A percentile compares a stretch with the other conserved stretches of the same genome.
These are phyloP conservation scores for Tulasnella sp. DNA, from an alignment of 768 basidiomycete species.

Conservation along the genomic window DNA sequence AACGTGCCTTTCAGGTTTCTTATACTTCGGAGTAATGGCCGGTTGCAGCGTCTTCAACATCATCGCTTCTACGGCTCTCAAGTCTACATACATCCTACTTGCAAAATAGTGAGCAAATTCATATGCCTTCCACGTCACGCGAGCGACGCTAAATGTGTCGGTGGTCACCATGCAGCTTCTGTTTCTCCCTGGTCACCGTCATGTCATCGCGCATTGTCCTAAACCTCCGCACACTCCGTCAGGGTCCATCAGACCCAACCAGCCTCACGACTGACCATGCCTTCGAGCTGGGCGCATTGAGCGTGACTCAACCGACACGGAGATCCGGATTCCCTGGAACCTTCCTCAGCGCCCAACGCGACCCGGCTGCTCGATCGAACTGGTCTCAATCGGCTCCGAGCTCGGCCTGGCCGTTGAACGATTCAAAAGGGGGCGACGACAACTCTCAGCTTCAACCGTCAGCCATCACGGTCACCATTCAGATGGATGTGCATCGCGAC, in stretches of 20 bases:
- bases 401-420: background rate
- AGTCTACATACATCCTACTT: background rate
- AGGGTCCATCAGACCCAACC: background rate
- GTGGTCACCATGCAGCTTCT: background rate
- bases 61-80: background rate
- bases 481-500: conserved; percentile 1
- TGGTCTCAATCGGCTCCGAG: background rate
- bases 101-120: conserved; percentile 2
- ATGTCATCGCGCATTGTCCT: conserved; percentile 11
- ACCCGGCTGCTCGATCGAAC: background rate
- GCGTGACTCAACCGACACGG: background rate
- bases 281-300: background rate
- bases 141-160: background rate
- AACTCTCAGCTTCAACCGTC: background rate
- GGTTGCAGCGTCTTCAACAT: conserved; percentile 5
- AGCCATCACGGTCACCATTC: background rate
- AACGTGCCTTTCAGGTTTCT: background rate
- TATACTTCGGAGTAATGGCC: conserved; percentile 12
- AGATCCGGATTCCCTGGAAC: background rate
- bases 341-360: background rate
- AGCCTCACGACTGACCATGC: background rate
- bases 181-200: background rate
- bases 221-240: background rate
- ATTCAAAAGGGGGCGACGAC: background rate
- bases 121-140: too few relatives aligned